Evolutionary conservation across 352 stramenopile genomes (phyloP).

Genomic region (Pythium sukuiense): DNA sequence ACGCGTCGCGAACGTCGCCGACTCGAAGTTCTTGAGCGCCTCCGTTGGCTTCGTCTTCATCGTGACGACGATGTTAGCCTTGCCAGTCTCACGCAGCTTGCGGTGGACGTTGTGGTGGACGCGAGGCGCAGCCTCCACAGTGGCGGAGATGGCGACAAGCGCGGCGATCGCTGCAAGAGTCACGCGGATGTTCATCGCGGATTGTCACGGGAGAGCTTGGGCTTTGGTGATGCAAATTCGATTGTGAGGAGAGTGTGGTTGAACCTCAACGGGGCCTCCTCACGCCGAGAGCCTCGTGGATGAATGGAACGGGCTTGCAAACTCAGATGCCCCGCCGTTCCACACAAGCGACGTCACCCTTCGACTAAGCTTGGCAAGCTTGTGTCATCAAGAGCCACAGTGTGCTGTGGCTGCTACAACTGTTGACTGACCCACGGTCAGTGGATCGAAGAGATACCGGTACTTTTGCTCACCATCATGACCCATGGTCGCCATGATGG

Average conservation of each 20-base stretch:
- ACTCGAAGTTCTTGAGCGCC: not conserved
- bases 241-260: not conserved
- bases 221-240: slow-evolving; percentile 4
- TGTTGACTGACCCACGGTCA: not conserved
- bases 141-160: not conserved
- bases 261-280: no score
- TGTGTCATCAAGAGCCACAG: not conserved
- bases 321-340: not conserved
- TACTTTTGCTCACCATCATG: no score
- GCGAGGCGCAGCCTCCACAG: not conserved
- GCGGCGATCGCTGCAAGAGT: not conserved
- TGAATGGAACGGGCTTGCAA: not conserved
- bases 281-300: not conserved
- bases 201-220: not conserved
- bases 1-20: not conserved
- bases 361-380: not conserved
- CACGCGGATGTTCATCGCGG: not conserved
- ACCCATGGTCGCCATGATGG: no score
- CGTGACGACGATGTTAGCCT: slow-evolving; percentile 1
- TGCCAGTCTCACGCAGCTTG: slow-evolving; percentile 1
- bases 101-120: slow-evolving; percentile 1
- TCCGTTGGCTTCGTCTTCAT: slow-evolving; percentile 3
- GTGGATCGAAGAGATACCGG: not conserved
- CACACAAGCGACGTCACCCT: not conserved
- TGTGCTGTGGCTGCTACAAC: not conserved